A percentile compares a stretch with the other conserved stretches of the same genome.
phyloP scores from a whole-genome alignment of 371 early-diverging fungal genomes.

The Chytridium lagenaria region DNA sequence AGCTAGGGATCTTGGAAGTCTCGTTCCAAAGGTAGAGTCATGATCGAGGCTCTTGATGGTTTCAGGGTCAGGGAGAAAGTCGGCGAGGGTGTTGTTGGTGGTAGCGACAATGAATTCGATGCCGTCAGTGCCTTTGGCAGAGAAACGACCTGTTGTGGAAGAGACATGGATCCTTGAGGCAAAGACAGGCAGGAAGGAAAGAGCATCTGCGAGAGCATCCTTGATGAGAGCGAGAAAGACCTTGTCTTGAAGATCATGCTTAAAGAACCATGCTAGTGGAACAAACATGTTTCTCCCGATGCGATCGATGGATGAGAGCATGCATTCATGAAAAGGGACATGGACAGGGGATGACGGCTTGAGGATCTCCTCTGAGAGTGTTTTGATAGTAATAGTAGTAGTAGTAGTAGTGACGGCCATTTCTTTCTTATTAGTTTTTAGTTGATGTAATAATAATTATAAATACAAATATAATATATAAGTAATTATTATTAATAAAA shows the following conservation, averaged over 20 bases:
- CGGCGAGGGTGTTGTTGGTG: neutral
- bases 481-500: too few relatives aligned
- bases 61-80: neutral
- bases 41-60: too few relatives aligned
- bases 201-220: constrained; percentile 1
- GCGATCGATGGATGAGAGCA: neutral
- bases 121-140: neutral
- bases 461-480: too few relatives aligned
- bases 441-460: too few relatives aligned
- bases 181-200: constrained; percentile 5
- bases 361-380: neutral
- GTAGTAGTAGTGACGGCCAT: too few relatives aligned
- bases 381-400: neutral
- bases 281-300: constrained; percentile 7
- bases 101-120: neutral
- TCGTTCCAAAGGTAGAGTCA: too few relatives aligned
- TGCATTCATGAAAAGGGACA: neutral
- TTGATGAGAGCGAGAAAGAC: neutral
- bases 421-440: too few relatives aligned
- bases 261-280: constrained; percentile 3
- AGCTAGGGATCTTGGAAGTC: neutral
- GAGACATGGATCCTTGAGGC: neutral
- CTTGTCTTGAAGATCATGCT: neutral
- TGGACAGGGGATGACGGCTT: neutral
- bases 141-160: neutral